Base-by-base conservation (phyloP, 2,329 filamentous ascomycete genomes). In the Aspergillus hortae region DNA sequence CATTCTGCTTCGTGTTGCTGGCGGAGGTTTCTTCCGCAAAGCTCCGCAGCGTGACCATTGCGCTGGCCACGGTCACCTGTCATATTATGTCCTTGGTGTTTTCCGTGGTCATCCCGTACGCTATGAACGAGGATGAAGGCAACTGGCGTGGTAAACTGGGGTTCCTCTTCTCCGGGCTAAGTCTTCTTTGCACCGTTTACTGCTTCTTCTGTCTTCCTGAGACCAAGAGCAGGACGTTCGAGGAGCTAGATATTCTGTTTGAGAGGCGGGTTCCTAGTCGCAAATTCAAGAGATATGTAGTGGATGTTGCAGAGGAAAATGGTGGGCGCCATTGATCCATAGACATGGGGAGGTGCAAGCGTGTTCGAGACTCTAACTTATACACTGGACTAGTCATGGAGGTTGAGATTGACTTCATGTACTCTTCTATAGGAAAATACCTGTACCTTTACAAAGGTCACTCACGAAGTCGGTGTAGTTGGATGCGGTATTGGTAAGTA, bases 21-120 rank as follows among this genome's bases (percentile, higher is more conserved):
- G 74, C 77, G 0, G 79, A 82, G 59, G 67, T 80, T 4, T 78
- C 77, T 0, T 77, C 76, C 1, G 77, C 76, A 0, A 70, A 77
- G 9, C 72, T 82, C 32, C 77, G 79, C 46, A 70, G 74, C 15
- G 78, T 80, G 64, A 80, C 78, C 0, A 77, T 81, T 15, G 61
- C 54, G 4, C 46, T 65, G 11, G 59, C 63, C 3, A 58, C 54
- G 2, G 53, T 57, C 5, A 56, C 47, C 15, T 58, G 56, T 27
- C 55, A 55, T 36, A 48, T 63, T 15, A 55, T 48, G 35, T 58
- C 57, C 11, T 65, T 70, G 9, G 45, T 68, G n/a, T 61, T 68
- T 32, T 61, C 65, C 0, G 62, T 70, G 6, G 59, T 62, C 2
- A 68, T 68, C 15, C 65, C 66, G 2, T 69, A 67, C 44, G 57